phyloP scores from a whole-genome alignment of 2,329 filamentous ascomycete species.

The Incumbomyces lentus region DNA sequence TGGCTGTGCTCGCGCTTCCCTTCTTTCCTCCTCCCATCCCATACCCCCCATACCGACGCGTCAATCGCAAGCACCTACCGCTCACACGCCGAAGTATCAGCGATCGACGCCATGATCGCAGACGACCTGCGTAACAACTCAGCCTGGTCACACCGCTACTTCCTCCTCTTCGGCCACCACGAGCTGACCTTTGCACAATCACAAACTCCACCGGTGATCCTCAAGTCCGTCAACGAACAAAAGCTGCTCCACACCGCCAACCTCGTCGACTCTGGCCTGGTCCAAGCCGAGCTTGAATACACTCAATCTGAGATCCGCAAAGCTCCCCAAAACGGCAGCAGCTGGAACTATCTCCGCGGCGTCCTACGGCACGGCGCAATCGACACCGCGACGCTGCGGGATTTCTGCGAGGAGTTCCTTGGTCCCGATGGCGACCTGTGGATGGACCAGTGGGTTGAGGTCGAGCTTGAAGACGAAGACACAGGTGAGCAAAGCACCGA shows the following conservation, averaged over 20 bases:
- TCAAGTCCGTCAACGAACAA: conserved; percentile 51
- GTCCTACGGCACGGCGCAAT: conserved; percentile 57
- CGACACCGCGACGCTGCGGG: conserved; percentile 39
- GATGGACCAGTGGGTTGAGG: conserved; percentile 25
- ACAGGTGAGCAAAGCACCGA: conserved; percentile 9
- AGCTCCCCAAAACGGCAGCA: conserved; percentile 86
- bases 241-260: conserved; percentile 43
- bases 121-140: conserved; percentile 89
- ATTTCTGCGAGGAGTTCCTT: conserved; percentile 45
- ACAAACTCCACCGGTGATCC: background rate
- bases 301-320: conserved; percentile 61
- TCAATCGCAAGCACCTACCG: conserved; percentile 37
- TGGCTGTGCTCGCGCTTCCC: conserved; percentile 56
- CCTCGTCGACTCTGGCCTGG: conserved; percentile 48
- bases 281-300: conserved; percentile 67
- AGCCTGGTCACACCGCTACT: conserved; percentile 95
- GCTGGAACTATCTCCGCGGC: conserved; percentile 85
- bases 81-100: conserved; percentile 52
- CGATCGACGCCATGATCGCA: conserved; percentile 62
- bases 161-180: conserved; percentile 63
- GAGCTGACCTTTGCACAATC: conserved; percentile 23
- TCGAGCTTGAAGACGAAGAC: conserved; percentile 21
- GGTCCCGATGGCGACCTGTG: conserved; percentile 32
- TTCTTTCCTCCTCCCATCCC: conserved; percentile 10
- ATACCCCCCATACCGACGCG: background rate